Evolutionary conservation across 2,329 filamentous ascomycete species (phyloP), one percentile per base, ranked within the genome.

Genomic region (Penicillium sp.): DNA sequence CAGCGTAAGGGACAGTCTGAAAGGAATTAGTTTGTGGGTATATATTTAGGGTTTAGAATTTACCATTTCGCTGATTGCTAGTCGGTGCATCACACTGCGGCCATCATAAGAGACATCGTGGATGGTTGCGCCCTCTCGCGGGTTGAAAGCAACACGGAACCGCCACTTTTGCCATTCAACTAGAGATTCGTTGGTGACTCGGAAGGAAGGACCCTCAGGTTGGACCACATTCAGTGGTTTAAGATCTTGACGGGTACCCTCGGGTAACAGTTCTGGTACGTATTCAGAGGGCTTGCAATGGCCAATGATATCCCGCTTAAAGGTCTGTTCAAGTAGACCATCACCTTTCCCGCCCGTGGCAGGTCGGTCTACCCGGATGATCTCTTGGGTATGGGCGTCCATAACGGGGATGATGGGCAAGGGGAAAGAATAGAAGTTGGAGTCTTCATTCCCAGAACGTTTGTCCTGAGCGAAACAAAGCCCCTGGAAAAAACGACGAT

Each of bases 171-270:
- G 84, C 86, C 86, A 88, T 55, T 65, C 82, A 75, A 43, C 78
- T 50, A 58, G 77, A 76, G 70, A 73, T 23, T 73, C 69, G 3
- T 73, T 65, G 2, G 70, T 72, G 31, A 73, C 66, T 0, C 74
- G 78, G 73, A 91, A 91, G 1, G 85, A 88, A 0, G 87, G 82
- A 0, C 88, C 88, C 31, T 89, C 84, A 0, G 85, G 85, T 61
- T 93, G 90, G 1, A 85, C 80, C 45, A 93, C 86, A 64, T 90
- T 84, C 68, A 92, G 82, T 6, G 89, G 88, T 73, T 90, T 91
- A 29, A 86, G 68, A 55, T 83, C 83, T 43, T 78, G 74, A 13
- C 85, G 77, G 7, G 69, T 72, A 3, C 72, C 72, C 4, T 70
- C 63, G 0, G 69, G 62, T 10, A 86, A 74, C 2, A 87, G 74